phyloP scores from a whole-genome alignment of 2,329 filamentous ascomycete species.

The Alternaria sp. region DNA sequence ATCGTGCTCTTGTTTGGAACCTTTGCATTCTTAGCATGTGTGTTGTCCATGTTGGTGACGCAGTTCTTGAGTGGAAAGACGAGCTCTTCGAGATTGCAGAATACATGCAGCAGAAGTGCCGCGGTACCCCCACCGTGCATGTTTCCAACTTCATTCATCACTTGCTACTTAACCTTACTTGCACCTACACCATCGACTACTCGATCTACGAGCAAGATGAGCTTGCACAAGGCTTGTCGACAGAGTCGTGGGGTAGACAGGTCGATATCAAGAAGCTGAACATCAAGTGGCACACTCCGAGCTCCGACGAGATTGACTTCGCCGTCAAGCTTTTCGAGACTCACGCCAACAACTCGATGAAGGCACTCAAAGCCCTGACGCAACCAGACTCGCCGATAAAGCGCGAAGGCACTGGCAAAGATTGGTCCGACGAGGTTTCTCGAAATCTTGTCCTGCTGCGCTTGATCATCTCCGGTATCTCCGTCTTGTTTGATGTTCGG shows the following conservation, averaged over 20 bases:
- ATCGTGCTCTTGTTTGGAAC: constrained; percentile 94
- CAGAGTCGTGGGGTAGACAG: constrained; percentile 84
- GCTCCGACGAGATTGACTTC: constrained; percentile 80
- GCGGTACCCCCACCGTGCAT: constrained; percentile 91
- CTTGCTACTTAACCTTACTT: constrained; percentile 89
- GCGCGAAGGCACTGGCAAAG: constrained; percentile 93
- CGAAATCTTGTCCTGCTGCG: constrained; percentile 86
- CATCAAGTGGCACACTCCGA: constrained; percentile 90
- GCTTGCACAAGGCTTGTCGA: constrained; percentile 72
- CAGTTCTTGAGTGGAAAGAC: constrained; percentile 86
- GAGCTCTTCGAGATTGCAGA: constrained; percentile 89
- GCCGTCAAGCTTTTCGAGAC: constrained; percentile 87
- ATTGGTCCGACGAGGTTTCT: constrained; percentile 97
- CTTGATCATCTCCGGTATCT: constrained; percentile 88
- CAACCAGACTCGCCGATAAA: constrained; percentile 82
- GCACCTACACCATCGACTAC: constrained; percentile 91
- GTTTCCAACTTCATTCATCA: constrained; percentile 98
- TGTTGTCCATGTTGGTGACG: constrained; percentile 91
- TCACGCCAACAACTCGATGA: constrained; percentile 78
- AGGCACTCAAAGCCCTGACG: constrained; percentile 79
- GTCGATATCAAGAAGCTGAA: constrained; percentile 76
- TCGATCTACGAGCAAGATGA: constrained; percentile 83
- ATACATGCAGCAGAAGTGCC: constrained; percentile 96
- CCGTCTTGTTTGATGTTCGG: constrained; percentile 82
- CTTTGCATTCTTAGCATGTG: constrained; percentile 98